These are phyloP conservation scores for Brachypodium distachyon DNA, from an alignment of 202 grass and related monocot genomes.

Conservation along the genomic window DNA sequence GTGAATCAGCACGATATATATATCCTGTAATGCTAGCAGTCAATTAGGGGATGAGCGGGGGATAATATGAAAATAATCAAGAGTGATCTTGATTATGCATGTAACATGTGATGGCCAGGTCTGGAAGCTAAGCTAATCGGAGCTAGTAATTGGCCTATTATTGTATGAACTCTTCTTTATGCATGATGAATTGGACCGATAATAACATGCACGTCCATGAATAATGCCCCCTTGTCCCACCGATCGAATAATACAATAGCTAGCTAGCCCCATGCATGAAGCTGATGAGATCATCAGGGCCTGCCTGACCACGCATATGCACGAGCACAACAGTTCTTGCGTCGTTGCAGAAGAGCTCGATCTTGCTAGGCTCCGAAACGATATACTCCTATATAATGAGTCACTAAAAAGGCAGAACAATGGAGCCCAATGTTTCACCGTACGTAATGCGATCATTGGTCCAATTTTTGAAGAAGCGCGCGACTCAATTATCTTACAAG, in stretches of 20 bases:
- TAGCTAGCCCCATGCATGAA: neutral
- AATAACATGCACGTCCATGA: neutral
- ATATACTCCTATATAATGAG: too few relatives aligned
- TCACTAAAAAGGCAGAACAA: neutral
- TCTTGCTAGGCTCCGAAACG: neutral
- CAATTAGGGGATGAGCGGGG: neutral
- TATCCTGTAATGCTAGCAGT: constrained; percentile 1
- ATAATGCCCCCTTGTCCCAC: neutral
- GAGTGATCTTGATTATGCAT: neutral
- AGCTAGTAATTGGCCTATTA: neutral
- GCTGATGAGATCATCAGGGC: neutral
- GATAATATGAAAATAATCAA: constrained; percentile 2
- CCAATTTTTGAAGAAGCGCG: neutral
- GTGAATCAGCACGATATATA: neutral
- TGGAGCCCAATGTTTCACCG: neutral
- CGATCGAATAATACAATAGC: neutral
- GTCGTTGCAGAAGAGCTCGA: neutral
- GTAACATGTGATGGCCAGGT: neutral
- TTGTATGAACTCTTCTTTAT: neutral
- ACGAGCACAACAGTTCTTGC: constrained; percentile 4
- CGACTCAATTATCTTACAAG: neutral
- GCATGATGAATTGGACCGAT: neutral
- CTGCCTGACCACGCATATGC: neutral
- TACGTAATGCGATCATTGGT: neutral
- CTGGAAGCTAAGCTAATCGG: constrained; percentile 8